Percentiles rank a stretch among this genome's conserved stretches.
These are phyloP conservation scores for Chondrus crispus DNA, from an alignment of 23 red algal species.

Conservation along the genomic window DNA sequence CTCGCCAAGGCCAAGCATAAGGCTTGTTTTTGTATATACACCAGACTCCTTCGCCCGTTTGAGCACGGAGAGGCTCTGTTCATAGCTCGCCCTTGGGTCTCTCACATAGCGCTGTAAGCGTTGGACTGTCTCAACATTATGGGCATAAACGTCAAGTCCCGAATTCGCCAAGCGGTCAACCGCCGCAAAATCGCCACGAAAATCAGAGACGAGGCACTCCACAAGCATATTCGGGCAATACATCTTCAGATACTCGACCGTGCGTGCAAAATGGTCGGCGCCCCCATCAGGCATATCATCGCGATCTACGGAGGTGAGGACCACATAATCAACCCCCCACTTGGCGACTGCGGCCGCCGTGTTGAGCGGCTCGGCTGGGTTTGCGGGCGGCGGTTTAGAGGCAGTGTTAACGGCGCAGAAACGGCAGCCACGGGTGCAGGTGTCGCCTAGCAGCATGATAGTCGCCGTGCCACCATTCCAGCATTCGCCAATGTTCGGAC, in stretches of 20 bases:
- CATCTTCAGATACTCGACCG: constrained; percentile 76
- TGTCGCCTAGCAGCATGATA: constrained; percentile 97
- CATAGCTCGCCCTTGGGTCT: constrained; percentile 78
- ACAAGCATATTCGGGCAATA: constrained; percentile 57
- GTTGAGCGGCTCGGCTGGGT: constrained; percentile 84
- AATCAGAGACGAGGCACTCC: constrained; percentile 95
- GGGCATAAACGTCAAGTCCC: constrained; percentile 94
- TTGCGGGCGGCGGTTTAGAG: constrained; percentile 50
- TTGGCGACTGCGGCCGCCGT: constrained; percentile 72
- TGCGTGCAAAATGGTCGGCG: constrained; percentile 86
- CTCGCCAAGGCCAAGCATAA: constrained; percentile 99
- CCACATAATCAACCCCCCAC: constrained; percentile 94
- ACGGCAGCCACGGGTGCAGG: constrained; percentile 94
- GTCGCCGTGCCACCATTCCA: constrained; percentile 98
- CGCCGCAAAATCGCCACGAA: constrained; percentile 58
- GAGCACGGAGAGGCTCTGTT: constrained; percentile 71
- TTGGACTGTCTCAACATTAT: constrained; percentile 94
- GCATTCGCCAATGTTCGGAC: constrained; percentile 98
- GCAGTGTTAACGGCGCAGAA: constrained; percentile 96
- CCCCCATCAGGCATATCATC: constrained; percentile 94
- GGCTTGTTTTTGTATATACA: constrained; percentile 84
- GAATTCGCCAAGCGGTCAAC: constrained; percentile 58
- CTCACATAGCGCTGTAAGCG: constrained; percentile 84
- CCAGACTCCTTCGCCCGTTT: constrained; percentile 48
- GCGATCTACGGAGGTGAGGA: constrained; percentile 92